Conservation (phyloP, 352 stramenopile species). For the Pythium plurisporium region DNA sequence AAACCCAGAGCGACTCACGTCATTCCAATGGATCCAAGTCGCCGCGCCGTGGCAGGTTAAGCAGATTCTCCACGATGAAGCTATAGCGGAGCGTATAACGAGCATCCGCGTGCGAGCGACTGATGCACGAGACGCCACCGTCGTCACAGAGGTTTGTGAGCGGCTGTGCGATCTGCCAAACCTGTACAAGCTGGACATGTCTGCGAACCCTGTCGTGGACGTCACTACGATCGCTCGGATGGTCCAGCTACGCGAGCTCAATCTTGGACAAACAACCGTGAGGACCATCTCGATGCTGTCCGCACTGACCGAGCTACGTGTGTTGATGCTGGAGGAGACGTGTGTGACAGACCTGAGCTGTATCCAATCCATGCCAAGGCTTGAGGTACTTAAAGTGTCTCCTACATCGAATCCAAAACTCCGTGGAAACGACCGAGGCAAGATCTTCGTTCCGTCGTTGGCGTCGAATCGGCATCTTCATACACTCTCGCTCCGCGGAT, state of each 20-base stretch:
- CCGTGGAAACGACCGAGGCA: not conserved
- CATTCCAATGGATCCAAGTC: not conserved
- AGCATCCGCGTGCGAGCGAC: not conserved
- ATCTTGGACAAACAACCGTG: not conserved
- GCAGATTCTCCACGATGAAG: not conserved
- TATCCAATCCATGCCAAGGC: not conserved
- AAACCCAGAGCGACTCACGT: not conserved
- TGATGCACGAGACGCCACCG: not conserved
- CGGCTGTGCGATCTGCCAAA: not conserved
- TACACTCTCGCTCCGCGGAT: not conserved
- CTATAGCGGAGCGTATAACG: not conserved
- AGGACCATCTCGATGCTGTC: not conserved
- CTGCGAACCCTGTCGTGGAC: not conserved
- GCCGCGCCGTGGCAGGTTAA: not conserved
- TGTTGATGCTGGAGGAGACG: not conserved
- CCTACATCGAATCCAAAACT: not conserved
- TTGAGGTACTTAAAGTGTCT: not conserved
- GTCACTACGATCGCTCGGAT: not conserved
- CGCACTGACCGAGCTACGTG: not conserved
- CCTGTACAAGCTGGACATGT: not conserved
- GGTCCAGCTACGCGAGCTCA: slow-evolving; percentile 4
- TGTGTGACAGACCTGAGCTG: not conserved
- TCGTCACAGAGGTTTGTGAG: not conserved
- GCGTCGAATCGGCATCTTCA: not conserved
- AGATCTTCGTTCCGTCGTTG: not conserved